These are phyloP conservation scores for Leccinum griseonigrum DNA, from an alignment of 1,284 basidiomycete genomes.

Conservation along the genomic window DNA sequence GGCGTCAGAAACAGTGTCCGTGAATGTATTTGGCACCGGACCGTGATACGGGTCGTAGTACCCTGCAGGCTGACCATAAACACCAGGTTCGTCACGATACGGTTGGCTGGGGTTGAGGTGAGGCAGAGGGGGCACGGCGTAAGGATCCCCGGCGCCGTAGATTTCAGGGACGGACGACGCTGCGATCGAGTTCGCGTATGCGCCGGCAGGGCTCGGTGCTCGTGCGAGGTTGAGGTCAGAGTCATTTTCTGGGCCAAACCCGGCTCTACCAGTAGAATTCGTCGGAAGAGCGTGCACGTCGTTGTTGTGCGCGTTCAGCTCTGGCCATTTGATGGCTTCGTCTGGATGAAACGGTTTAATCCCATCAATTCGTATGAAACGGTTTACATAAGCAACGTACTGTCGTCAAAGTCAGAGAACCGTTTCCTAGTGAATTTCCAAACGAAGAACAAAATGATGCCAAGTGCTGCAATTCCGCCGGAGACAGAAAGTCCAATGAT, in stretches of 20 bases:
- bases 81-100: slow-evolving; percentile 67
- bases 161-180: slow-evolving; percentile 52
- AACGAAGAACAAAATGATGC: slow-evolving; percentile 66
- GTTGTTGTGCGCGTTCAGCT: slow-evolving; percentile 63
- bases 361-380: slow-evolving; percentile 10
- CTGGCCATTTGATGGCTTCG: slow-evolving; percentile 86
- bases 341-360: slow-evolving; percentile 40
- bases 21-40: slow-evolving; percentile 63
- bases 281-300: slow-evolving; percentile 64
- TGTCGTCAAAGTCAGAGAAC: slow-evolving; percentile 70
- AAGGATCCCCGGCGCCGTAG: slow-evolving; percentile 56
- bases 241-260: slow-evolving; percentile 56
- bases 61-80: slow-evolving; percentile 34
- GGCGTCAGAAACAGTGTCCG: slow-evolving; percentile 38
- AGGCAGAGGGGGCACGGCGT: slow-evolving; percentile 80
- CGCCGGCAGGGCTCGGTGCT: slow-evolving; percentile 41
- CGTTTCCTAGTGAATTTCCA: slow-evolving; percentile 84
- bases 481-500: slow-evolving; percentile 78
- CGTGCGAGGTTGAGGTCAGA: slow-evolving; percentile 58
- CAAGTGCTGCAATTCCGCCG: slow-evolving; percentile 69
- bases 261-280: slow-evolving; percentile 58
- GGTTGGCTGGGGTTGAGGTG: slow-evolving; percentile 75
- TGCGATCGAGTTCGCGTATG: slow-evolving; percentile 42
- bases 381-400: slow-evolving; percentile 43
- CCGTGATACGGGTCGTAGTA: slow-evolving; percentile 80